A percentile compares a stretch with the other conserved stretches of the same genome.
Conservation (phyloP, 1,284 basidiomycete genomes). For the Trametes polyzona region DNA sequence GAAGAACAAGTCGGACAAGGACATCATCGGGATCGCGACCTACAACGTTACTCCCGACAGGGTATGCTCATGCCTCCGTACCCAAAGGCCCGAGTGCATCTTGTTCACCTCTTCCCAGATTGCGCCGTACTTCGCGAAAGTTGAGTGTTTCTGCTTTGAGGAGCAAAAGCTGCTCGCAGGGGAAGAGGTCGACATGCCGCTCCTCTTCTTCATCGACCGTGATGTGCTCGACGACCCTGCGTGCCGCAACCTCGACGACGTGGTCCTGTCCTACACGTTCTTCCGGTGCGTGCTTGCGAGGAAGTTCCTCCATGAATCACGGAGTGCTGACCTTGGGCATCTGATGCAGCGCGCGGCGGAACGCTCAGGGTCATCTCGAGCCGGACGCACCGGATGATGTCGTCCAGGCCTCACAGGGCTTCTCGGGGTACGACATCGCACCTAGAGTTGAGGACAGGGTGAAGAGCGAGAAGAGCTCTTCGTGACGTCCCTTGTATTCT, state of each 20-base stretch:
- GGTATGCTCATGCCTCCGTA: slow-evolving; percentile 47
- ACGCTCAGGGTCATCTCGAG: slow-evolving; percentile 80
- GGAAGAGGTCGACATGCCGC: slow-evolving; percentile 97
- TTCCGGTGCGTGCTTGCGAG: slow-evolving; percentile 68
- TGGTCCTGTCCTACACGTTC: slow-evolving; percentile 97
- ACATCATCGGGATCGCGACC: slow-evolving; percentile 98
- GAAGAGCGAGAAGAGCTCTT: slow-evolving; percentile 26
- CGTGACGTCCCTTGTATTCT: slow-evolving; percentile 1
- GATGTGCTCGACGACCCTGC: slow-evolving; percentile 93
- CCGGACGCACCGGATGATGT: slow-evolving; percentile 84
- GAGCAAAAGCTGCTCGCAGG: slow-evolving; percentile 95
- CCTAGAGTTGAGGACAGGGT: slow-evolving; percentile 36
- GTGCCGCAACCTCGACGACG: slow-evolving; percentile 86
- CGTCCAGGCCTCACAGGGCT: slow-evolving; percentile 79
- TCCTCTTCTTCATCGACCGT: slow-evolving; percentile 98
- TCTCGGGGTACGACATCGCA: slow-evolving; percentile 60
- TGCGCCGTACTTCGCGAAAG: slow-evolving; percentile 98
- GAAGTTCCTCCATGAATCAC: too few species aligned
- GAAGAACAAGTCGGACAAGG: slow-evolving; percentile 82
- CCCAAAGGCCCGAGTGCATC: background rate
- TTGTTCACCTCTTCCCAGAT: slow-evolving; percentile 57
- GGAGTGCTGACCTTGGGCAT: background rate
- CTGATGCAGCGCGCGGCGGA: slow-evolving; percentile 71
- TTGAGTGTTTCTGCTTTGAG: slow-evolving; percentile 99
- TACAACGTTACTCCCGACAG: slow-evolving; percentile 96